Evolutionary conservation across 2,329 filamentous ascomycete genomes (phyloP).

Genomic region (Thielaviopsis populi): DNA sequence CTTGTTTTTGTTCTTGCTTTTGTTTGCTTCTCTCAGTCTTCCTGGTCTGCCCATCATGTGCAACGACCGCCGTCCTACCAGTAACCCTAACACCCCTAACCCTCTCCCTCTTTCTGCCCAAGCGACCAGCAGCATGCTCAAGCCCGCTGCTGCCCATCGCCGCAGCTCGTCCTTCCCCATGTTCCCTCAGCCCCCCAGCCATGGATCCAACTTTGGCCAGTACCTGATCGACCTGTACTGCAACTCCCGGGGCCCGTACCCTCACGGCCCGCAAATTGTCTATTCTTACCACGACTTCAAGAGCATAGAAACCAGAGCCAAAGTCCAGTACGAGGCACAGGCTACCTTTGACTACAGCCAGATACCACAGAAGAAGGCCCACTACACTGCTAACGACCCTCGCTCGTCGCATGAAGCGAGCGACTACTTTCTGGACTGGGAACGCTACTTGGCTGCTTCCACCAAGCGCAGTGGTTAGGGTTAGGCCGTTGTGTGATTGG

Average conservation of each 20-base stretch:
- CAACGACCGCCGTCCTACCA: background rate
- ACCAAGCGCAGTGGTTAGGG: background rate
- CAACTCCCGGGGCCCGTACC: background rate
- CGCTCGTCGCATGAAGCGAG: background rate
- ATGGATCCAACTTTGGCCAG: background rate
- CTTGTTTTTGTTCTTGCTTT: background rate
- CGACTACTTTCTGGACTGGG: conserved; percentile 2
- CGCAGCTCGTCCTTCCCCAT: background rate
- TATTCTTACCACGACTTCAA: background rate
- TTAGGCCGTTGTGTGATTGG: background rate
- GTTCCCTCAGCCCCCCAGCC: background rate
- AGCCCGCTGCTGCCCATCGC: background rate
- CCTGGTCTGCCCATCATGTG: background rate
- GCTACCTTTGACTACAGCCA: background rate
- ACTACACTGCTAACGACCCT: background rate
- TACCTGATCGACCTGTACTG: background rate
- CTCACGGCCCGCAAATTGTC: background rate
- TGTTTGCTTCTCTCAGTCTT: too few relatives aligned
- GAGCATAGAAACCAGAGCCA: background rate
- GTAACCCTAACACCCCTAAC: background rate
- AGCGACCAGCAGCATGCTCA: background rate
- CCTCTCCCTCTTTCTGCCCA: background rate
- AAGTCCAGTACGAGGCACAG: background rate
- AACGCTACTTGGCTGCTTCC: background rate
- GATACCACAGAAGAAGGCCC: background rate